Conservation (phyloP, 2,329 filamentous ascomycete species). For the Fusarium circinatum region DNA sequence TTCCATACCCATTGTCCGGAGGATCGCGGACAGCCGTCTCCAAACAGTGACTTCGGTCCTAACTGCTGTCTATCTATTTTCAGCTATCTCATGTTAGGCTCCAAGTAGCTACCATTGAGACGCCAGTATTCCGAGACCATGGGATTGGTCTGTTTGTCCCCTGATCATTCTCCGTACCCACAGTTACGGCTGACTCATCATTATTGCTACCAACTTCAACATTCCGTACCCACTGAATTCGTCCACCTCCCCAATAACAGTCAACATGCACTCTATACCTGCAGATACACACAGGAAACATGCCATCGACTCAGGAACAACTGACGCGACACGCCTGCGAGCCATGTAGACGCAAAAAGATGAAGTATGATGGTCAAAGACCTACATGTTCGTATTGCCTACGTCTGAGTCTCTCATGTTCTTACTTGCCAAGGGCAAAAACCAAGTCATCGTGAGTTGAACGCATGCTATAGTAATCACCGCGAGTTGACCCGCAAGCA, state of each 20-base stretch:
- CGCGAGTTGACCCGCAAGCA: fast-evolving
- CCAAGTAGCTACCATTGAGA: not conserved
- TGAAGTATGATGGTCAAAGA: not conserved
- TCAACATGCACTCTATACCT: not conserved
- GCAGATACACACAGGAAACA: not conserved
- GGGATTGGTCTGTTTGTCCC: not conserved
- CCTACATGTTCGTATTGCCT: not conserved
- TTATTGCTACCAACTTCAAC: not conserved
- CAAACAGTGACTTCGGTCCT: too few relatives aligned
- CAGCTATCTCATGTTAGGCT: not conserved
- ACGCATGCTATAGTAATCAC: fast-evolving
- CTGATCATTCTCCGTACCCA: not conserved
- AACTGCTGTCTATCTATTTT: too few relatives aligned
- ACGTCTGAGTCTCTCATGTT: fast-evolving
- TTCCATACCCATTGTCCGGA: not conserved
- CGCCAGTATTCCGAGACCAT: not conserved
- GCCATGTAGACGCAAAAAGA: not conserved
- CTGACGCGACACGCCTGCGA: not conserved
- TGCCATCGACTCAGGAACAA: not conserved
- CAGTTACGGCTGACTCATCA: not conserved
- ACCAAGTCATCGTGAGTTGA: not conserved
- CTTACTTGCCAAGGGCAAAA: not conserved
- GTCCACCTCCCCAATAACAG: not conserved
- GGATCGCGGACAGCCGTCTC: not conserved
- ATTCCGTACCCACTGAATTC: not conserved